Evolutionary conservation across 202 grass and related monocot genomes (phyloP).

Genomic region (Miscanthus sacchariflorus): DNA sequence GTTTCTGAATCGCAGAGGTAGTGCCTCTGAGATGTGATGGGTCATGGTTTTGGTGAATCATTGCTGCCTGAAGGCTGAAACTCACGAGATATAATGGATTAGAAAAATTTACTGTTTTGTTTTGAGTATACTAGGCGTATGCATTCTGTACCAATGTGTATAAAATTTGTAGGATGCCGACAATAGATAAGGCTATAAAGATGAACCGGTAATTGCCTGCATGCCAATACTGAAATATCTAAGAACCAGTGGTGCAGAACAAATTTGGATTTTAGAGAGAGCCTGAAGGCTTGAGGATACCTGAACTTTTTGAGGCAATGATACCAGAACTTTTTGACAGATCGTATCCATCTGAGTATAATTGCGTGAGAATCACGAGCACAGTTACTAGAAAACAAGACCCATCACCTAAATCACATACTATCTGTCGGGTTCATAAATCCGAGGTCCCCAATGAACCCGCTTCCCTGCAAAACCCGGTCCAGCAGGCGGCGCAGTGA

Average conservation of each 20-base stretch:
- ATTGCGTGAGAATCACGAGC: neutral
- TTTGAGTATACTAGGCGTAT: neutral
- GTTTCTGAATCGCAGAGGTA: neutral
- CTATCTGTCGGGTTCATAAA: too few species aligned
- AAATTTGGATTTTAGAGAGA: neutral
- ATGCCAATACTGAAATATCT: neutral
- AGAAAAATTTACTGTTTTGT: neutral
- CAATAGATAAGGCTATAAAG: neutral
- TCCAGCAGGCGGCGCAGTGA: too few species aligned
- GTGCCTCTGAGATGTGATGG: neutral
- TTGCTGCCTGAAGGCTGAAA: neutral
- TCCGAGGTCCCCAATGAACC: too few species aligned
- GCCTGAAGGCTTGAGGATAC: neutral
- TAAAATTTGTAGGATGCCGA: constrained; percentile 1
- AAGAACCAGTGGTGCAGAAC: neutral
- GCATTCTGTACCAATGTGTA: neutral
- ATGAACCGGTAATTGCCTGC: neutral
- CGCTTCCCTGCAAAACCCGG: too few species aligned
- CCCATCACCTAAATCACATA: too few species aligned
- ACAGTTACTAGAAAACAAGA: neutral
- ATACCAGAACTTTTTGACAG: too few species aligned
- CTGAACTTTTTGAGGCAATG: too few species aligned
- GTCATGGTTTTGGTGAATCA: neutral
- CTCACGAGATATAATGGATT: neutral
- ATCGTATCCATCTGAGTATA: neutral